phyloP scores from a whole-genome alignment of 257 asterid species.

The Petunia axillaris region DNA sequence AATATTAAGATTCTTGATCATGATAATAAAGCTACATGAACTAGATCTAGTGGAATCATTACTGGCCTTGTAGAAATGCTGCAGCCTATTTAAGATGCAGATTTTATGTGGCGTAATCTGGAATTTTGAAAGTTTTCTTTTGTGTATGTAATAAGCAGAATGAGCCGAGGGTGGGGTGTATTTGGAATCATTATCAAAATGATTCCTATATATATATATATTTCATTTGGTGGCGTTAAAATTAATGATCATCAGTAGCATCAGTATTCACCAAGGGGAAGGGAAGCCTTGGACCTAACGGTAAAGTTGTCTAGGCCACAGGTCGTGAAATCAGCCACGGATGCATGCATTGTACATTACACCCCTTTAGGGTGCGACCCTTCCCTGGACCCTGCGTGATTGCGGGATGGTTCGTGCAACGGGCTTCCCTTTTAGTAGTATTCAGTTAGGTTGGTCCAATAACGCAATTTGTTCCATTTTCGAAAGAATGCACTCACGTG shows the following conservation, averaged over 20 bases:
- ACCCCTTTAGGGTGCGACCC: too few species aligned
- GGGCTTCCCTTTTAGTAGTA: too few species aligned
- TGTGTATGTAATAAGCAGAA: neutral
- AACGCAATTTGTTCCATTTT: neutral
- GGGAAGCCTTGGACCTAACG: too few species aligned
- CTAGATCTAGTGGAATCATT: neutral
- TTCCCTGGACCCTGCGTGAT: too few species aligned
- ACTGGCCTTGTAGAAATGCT: neutral
- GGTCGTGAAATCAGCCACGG: too few species aligned
- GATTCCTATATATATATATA: neutral
- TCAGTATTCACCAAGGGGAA: neutral
- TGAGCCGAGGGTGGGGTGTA: neutral
- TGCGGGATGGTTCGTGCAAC: too few species aligned
- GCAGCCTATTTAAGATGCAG: neutral
- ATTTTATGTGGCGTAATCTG: neutral
- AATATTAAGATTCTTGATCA: neutral
- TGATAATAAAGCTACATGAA: neutral
- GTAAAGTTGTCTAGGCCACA: too few species aligned
- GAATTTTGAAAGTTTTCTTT: neutral
- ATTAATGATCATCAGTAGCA: slow-evolving; percentile 1
- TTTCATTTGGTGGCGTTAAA: neutral
- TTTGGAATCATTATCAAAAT: neutral
- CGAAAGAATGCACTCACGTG: neutral
- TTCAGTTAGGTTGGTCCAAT: neutral
- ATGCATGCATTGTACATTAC: too few species aligned